phyloP scores from a whole-genome alignment of 495 filamentous ascomycete genomes.

The Talaromyces adpressus region DNA sequence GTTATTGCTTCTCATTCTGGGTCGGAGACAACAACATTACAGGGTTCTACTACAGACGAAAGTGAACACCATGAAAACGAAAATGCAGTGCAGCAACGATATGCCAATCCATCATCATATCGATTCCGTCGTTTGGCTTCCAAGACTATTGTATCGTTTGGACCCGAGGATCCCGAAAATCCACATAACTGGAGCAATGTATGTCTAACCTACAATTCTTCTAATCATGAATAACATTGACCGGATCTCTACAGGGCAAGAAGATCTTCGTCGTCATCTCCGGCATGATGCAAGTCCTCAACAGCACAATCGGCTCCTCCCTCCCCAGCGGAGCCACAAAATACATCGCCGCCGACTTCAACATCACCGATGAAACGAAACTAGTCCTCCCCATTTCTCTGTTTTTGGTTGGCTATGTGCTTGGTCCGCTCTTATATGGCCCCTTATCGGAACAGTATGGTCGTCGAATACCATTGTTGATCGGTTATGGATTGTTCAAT shows the following conservation, averaged over 20 bases:
- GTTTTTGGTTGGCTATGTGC: slow-evolving; percentile 61
- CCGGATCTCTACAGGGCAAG: slow-evolving; percentile 24
- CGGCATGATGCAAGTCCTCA: slow-evolving; percentile 59
- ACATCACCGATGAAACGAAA: slow-evolving; percentile 46
- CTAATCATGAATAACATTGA: not conserved
- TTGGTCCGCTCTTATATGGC: slow-evolving; percentile 58
- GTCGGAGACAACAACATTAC: slow-evolving; percentile 4
- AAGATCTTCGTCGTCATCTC: slow-evolving; percentile 51
- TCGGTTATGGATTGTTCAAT: slow-evolving; percentile 55
- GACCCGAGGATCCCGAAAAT: slow-evolving; percentile 57
- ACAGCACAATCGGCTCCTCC: slow-evolving; percentile 66
- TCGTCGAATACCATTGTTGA: slow-evolving; percentile 48
- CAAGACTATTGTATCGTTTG: slow-evolving; percentile 29
- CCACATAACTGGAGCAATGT: slow-evolving; percentile 53
- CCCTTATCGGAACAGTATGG: slow-evolving; percentile 67
- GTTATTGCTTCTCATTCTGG: not conserved
- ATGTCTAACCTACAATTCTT: not conserved
- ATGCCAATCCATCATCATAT: slow-evolving; percentile 21
- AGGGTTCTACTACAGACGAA: not conserved
- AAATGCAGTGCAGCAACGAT: slow-evolving; percentile 8
- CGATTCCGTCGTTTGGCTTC: slow-evolving; percentile 26
- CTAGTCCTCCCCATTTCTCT: slow-evolving; percentile 70
- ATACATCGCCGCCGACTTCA: slow-evolving; percentile 50
- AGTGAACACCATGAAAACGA: not conserved
- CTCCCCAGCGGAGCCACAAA: slow-evolving; percentile 57